These are phyloP conservation scores for Cicer yamashitae DNA, from an alignment of 306 rosid genomes.

Conservation along the genomic window DNA sequence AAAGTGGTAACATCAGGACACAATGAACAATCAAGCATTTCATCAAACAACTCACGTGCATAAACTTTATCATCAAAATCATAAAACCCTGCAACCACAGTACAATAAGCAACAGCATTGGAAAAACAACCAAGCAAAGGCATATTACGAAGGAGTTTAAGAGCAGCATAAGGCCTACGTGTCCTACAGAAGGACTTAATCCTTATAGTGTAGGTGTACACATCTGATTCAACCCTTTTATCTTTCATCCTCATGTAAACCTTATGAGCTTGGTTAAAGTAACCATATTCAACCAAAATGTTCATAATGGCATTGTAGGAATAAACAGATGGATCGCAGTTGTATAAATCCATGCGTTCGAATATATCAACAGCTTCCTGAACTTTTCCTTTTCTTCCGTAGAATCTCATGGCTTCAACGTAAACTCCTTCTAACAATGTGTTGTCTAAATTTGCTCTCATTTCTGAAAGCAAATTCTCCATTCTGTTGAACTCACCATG, in stretches of 20 bases:
- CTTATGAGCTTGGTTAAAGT: conserved; percentile 77
- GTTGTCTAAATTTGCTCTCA: conserved; percentile 61
- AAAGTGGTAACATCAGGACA: conserved; percentile 72
- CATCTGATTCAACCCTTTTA: conserved; percentile 71
- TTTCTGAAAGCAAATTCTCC: conserved; percentile 73
- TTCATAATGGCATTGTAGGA: conserved; percentile 85
- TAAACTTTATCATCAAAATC: conserved; percentile 47
- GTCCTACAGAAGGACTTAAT: conserved; percentile 85
- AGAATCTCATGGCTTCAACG: conserved; percentile 72
- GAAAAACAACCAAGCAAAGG: conserved; percentile 64
- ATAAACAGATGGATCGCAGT: conserved; percentile 73
- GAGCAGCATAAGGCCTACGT: conserved; percentile 70
- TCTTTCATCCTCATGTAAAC: conserved; percentile 80
- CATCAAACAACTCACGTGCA: conserved; percentile 71
- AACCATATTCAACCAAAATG: conserved; percentile 66
- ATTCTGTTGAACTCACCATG: conserved; percentile 74
- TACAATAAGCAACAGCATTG: conserved; percentile 83
- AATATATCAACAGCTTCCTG: conserved; percentile 83
- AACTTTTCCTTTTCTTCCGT: conserved; percentile 79
- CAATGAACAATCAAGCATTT: conserved; percentile 64
- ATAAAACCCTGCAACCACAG: conserved; percentile 76
- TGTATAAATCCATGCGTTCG: conserved; percentile 85
- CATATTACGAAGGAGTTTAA: conserved; percentile 81
- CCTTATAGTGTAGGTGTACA: conserved; percentile 77
- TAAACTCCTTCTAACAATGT: conserved; percentile 72